Evolutionary conservation across 441 rosid species (phyloP), one percentile per base, ranked within the genome.

Genomic region (Corymbia calophylla): DNA sequence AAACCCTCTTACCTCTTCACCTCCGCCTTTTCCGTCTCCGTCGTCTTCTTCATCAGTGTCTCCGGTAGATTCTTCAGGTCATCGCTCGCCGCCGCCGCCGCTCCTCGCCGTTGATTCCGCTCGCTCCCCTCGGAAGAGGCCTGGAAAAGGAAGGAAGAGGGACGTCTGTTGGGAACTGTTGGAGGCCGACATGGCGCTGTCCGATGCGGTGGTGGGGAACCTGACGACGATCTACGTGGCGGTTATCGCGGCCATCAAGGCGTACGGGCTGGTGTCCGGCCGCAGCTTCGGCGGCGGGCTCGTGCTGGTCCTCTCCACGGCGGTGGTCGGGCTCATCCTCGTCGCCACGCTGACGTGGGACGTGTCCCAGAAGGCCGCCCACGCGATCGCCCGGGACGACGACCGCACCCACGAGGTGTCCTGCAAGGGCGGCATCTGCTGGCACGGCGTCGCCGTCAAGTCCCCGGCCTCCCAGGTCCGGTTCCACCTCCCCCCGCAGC

Each of bases 401-500:
- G 91, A 88, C 39, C 92, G 90, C 89, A 89, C 87, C 51, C 93
- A 93, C 90, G 94, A 94, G 94, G 92, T 92, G 90, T 77, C 84
- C 84, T 97, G 99, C 90, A 97, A 93, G 93, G 99, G 99, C 55
- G 99, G 99, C n/a, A 97, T 97, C 87, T 97, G 99, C 88, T 97
- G 99, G 99, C 99, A 97, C 92, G 99, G 99, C 21, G 99, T 97
- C 44, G 99, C 99, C 3, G 97, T 97, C 60, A 92, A 95, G 48
- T 97, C 97, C 8, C 98, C 99, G 86, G 99, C 97, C 88, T 97
- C 98, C 4, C 97, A 97, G 96, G 98, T 97, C 94, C 97, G 98
- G 87, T 95, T 97, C 93, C 91, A 97, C 88, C 97, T 97, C 32
- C 98, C 99, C 48, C 98, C 92, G 86, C 97, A 94, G 27, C 95